Evolutionary conservation across 1,284 basidiomycete genomes (phyloP), one percentile per base, ranked within the genome.

Genomic region (Boletellus deceptivus): DNA sequence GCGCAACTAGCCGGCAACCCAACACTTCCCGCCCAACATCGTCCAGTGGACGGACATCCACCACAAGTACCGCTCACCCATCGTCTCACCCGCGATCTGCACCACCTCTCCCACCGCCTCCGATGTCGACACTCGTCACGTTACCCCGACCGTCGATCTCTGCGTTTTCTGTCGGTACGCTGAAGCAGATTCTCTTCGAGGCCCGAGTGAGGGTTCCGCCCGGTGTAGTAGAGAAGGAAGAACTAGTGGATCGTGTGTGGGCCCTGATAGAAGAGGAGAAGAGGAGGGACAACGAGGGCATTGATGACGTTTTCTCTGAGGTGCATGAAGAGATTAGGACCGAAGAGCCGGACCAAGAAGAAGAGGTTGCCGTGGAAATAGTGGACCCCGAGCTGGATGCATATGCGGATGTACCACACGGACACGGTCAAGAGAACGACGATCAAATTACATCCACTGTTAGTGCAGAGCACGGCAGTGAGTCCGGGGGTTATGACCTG

Each of bases 121-220:
- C 88, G 34, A 76, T 83, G 51, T 81, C 87, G 42, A 76, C 82
- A 36, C 75, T 93, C 4, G 74, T 93, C 3, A 70, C 74, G 0
- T 83, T 90, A 72, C 69, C 78, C 0, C 67, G 74, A 4, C 77
- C 77, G 8, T 74, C 76, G 20, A 69, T 93, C n/a, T 65, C 73
- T 1, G 69, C 75, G 2, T 71, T 93, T 17, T 80, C 83, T 10
- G 80, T 92, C 48, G 74, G 79, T 16, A 74, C 77, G 25, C 75
- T 93, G 46, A 93, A 93, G 65, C 76, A 77, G 5, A 78, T 93
- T n/a, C 69, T 93, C 22, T 89, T 82, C 63, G 80, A 82, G 48
- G 85, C 87, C 54, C 85, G 86, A 49, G 86, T 89, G 22, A 72
- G 82, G 38, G 65, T 80, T 58, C 67, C 64, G 24, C 60, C 60